Percentiles rank a stretch among this genome's conserved stretches.
Conservation (phyloP, 2,329 filamentous ascomycete genomes). For the Colletotrichum salicis region DNA sequence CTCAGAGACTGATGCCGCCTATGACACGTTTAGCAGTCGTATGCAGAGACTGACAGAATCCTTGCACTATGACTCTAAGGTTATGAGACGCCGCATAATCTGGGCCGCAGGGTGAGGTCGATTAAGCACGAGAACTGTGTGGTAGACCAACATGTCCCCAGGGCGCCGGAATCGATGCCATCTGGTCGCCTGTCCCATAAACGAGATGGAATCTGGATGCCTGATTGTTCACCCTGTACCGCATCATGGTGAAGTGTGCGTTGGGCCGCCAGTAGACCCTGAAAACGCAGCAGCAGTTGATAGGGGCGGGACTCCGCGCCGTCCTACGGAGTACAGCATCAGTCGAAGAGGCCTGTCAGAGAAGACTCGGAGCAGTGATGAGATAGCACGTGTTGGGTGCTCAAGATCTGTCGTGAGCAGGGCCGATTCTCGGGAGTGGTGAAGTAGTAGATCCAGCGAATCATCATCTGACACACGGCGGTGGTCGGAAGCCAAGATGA, state of each 20-base stretch:
- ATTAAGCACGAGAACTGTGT: background rate
- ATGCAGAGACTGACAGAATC: background rate
- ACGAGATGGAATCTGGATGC: slow-evolving; percentile 26
- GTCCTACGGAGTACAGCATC: slow-evolving; percentile 6
- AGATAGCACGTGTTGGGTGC: slow-evolving; percentile 25
- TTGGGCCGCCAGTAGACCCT: slow-evolving; percentile 31
- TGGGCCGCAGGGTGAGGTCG: slow-evolving; percentile 14
- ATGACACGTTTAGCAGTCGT: background rate
- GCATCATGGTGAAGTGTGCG: background rate
- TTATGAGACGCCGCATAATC: slow-evolving; percentile 18
- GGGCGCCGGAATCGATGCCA: background rate
- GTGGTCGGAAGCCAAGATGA: slow-evolving; percentile 25
- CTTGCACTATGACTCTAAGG: slow-evolving; percentile 3
- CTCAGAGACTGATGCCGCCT: background rate
- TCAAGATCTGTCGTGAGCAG: slow-evolving; percentile 17
- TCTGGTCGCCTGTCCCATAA: slow-evolving; percentile 25
- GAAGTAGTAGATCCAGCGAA: slow-evolving; percentile 29
- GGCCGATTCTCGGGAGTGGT: slow-evolving; percentile 23
- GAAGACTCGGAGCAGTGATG: background rate
- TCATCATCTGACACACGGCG: slow-evolving; percentile 34
- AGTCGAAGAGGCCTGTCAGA: slow-evolving; percentile 4
- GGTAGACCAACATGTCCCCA: background rate
- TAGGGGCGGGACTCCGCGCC: background rate
- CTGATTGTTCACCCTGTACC: slow-evolving; percentile 12
- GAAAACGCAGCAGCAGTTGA: slow-evolving; percentile 10